phyloP scores from a whole-genome alignment of 1,284 basidiomycete species.

The Trichosporon asahii region DNA sequence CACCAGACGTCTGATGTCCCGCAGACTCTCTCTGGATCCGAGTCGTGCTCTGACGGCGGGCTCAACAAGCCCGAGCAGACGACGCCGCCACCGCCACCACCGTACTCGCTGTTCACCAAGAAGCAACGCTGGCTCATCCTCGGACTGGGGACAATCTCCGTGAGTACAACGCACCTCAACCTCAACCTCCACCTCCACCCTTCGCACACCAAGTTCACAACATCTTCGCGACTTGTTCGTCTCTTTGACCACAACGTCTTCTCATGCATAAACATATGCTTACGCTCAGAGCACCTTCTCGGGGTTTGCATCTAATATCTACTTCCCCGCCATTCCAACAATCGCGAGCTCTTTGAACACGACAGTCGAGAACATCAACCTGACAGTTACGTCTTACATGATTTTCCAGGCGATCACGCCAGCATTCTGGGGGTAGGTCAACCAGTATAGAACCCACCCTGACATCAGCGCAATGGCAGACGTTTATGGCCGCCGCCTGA shows the following conservation, averaged over 20 bases:
- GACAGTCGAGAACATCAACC: conserved; percentile 65
- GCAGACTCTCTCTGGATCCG: neutral
- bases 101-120: neutral
- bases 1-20: neutral
- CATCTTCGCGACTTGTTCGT: no score
- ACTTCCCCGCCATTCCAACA: conserved; percentile 70
- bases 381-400: conserved; percentile 76
- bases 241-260: no score
- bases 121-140: neutral
- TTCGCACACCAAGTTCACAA: no score
- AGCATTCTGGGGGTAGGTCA: conserved; percentile 59
- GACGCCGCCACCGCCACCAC: neutral
- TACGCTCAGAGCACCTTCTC: conserved; percentile 19
- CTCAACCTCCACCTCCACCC: no score
- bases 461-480: conserved; percentile 10
- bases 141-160: conserved; percentile 9
- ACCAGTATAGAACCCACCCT: neutral
- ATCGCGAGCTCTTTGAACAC: conserved; percentile 63
- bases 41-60: neutral
- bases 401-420: conserved; percentile 68
- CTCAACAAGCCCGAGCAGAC: neutral
- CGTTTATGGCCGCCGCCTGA: conserved; percentile 11
- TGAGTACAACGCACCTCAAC: no score
- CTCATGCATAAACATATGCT: no score
- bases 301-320: conserved; percentile 65